phyloP scores from a whole-genome alignment of 345 rosid genomes.

The Firmiana major region DNA sequence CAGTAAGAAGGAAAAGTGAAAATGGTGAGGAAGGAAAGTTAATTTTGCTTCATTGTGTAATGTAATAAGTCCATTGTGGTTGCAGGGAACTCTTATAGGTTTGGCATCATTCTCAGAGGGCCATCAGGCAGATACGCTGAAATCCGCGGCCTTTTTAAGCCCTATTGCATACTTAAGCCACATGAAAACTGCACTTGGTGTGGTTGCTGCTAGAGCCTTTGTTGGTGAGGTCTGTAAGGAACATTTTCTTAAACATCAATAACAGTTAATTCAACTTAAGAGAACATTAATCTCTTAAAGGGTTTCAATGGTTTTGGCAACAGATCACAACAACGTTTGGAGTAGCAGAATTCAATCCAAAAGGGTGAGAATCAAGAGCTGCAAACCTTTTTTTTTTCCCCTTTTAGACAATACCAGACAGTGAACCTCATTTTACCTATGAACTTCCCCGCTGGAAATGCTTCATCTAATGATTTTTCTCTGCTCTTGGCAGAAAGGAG shows the following conservation, averaged over 20 bases:
- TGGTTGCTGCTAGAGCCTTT: conserved; percentile 59
- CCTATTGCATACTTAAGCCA: conserved; percentile 90
- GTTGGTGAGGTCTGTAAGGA: conserved; percentile 60
- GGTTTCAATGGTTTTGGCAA: neutral
- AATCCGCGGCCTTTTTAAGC: conserved; percentile 74
- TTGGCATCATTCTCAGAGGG: conserved; percentile 81
- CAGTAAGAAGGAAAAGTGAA: too few species aligned
- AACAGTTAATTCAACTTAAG: neutral
- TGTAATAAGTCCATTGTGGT: neutral
- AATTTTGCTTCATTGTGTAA: neutral
- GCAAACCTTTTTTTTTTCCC: neutral
- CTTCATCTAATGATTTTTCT: neutral
- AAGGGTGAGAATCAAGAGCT: conserved; percentile 42
- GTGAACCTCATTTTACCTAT: neutral
- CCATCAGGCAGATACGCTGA: conserved; percentile 52
- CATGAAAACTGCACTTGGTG: conserved; percentile 69
- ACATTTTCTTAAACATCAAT: neutral
- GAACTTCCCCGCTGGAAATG: neutral
- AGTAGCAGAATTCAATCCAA: conserved; percentile 75
- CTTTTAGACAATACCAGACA: neutral
- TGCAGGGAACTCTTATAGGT: conserved; percentile 78
- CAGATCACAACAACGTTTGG: conserved; percentile 57
- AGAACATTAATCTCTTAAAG: neutral
- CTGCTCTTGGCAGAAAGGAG: conserved; percentile 38
- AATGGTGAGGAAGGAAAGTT: too few species aligned